Base-by-base conservation (phyloP, 1,139 yeast species). In the Citeromyces siamensis region DNA sequence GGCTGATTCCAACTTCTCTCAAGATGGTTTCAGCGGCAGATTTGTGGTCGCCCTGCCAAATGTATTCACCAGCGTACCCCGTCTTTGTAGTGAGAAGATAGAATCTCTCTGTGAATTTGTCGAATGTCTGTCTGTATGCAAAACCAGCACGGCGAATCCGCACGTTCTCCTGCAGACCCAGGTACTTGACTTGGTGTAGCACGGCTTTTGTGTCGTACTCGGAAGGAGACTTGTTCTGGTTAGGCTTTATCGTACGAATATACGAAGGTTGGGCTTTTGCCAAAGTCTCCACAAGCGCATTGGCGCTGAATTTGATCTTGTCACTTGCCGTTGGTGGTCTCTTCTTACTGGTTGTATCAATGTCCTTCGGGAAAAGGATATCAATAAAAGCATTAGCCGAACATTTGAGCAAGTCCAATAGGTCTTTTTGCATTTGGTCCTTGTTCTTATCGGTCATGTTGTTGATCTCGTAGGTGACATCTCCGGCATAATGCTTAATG, bases 291-390 rank as follows among this genome's bases (percentile, higher is more conserved):
- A 88, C 95, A 45, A 93, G 66, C 31, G 78, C 75, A 52, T 93
- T 93, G 9, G 99, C 99, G 55, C 94, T 81, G 44, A 66, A 71
- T 55, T 86, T 90, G 55, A 93, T 93, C 56, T 86, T 90, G 54
- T 90, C 98, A 44, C 95, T 82, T 0, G 97, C 96, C n/a, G 97
- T 88, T 42, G 95, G 95, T 4, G 96, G 94, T 50, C 95, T 75
- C 55, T 75, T 78, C 50, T 80, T 84, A 20, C 19, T 22, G 40
- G 76, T 84, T 18, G 75, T 68, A 44, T 85, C 79, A 10, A 77
- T 70, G 12, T 74, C 64, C n/a, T 80, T 75, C 2, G 97, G 96
- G 69, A 90, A 88, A 41, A 90, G 60, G 0, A 70, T 59, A 32
- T 59, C 61, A 37, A 90, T 59, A 52, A 86, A 93, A 7, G 59